A percentile compares a stretch with the other conserved stretches of the same genome.
Conservation (phyloP, 208 protist species). For the Eutreptiella sp. region DNA sequence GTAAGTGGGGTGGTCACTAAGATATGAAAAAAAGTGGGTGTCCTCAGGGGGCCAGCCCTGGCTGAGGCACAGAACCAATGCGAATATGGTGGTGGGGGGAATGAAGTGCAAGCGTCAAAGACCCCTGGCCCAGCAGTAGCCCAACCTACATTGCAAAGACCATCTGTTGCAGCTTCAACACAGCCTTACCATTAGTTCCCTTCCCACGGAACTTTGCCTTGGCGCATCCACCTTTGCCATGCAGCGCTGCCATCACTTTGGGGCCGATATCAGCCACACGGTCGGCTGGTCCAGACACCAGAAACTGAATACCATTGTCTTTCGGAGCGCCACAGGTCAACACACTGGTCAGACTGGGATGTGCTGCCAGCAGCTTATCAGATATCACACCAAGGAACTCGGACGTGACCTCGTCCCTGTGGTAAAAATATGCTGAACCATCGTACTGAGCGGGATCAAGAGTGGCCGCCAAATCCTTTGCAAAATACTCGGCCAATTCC, state of each 20-base stretch:
- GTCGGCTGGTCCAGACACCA: not conserved
- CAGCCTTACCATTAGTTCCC: not conserved
- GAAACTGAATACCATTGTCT: not conserved
- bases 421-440: constrained; percentile 4
- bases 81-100: too few relatives aligned
- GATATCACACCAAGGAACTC: not conserved
- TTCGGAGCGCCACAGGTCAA: not conserved
- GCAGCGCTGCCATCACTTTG: not conserved
- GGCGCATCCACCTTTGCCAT: not conserved
- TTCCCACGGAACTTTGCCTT: constrained; percentile 5
- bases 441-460: not conserved
- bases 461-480: not conserved
- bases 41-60: too few relatives aligned
- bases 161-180: too few relatives aligned
- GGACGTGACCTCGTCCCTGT: constrained; percentile 1
- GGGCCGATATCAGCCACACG: not conserved
- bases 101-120: too few relatives aligned
- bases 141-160: too few relatives aligned
- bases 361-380: not conserved
- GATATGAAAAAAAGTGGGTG: too few relatives aligned
- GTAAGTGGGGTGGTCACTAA: too few relatives aligned
- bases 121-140: too few relatives aligned
- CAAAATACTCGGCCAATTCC: not conserved
- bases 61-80: too few relatives aligned
- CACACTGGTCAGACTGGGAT: not conserved